Conservation (phyloP, 208 protist genomes). For the Giardia muris region DNA sequence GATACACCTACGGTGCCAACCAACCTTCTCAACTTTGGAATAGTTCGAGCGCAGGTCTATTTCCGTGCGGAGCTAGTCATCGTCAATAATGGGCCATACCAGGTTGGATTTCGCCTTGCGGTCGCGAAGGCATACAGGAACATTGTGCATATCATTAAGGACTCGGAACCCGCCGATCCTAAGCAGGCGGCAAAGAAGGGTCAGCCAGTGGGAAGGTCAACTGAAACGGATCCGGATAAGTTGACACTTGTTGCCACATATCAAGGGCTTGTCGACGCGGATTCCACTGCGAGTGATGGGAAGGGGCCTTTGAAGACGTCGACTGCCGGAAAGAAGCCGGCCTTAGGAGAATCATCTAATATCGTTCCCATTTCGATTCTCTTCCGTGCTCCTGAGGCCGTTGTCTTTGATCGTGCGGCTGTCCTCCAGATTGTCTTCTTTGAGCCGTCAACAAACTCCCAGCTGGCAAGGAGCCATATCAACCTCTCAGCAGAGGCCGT, state of each 20-base stretch:
- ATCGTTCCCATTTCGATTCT: background rate
- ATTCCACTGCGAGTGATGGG: background rate
- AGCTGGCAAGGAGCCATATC: background rate
- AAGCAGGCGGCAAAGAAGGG: background rate
- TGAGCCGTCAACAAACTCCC: background rate
- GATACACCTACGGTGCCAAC: background rate
- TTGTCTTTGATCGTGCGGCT: background rate
- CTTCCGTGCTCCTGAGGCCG: background rate
- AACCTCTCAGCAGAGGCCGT: background rate
- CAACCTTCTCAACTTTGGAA: background rate
- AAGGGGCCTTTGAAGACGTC: background rate
- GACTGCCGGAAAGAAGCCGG: too few relatives aligned
- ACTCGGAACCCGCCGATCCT: background rate
- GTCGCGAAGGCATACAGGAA: background rate
- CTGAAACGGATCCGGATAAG: background rate
- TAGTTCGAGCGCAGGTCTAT: background rate
- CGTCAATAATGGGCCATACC: background rate
- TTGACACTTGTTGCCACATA: background rate
- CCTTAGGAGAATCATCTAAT: too few relatives aligned
- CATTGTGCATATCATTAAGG: background rate
- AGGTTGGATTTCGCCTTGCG: background rate
- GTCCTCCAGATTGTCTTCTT: background rate
- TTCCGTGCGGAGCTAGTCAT: background rate
- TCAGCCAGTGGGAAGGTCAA: background rate
- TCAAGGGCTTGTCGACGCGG: background rate